phyloP scores from a whole-genome alignment of 345 rosid species.

The Camelina neglecta region DNA sequence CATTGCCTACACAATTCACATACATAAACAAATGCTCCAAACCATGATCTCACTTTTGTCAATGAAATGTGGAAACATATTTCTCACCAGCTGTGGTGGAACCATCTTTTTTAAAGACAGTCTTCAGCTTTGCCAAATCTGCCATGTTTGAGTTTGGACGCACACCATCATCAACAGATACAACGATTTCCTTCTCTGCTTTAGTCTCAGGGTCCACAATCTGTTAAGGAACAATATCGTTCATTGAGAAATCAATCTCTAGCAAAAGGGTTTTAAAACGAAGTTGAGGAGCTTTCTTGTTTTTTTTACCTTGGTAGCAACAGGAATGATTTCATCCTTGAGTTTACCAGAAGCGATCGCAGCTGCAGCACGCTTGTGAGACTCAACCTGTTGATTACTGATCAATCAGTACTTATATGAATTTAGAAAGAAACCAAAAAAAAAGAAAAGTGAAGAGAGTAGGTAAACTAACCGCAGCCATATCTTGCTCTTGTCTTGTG shows the following conservation, averaged over 20 bases:
- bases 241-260: conserved; percentile 13
- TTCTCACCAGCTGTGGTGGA: conserved; percentile 88
- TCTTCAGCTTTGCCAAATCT: conserved; percentile 78
- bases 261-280: background rate
- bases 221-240: conserved; percentile 46
- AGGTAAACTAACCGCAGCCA: conserved; percentile 83
- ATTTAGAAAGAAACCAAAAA: conserved; percentile 12
- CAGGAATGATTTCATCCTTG: conserved; percentile 86
- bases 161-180: conserved; percentile 85
- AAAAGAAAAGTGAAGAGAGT: background rate
- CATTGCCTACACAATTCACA: conserved; percentile 60
- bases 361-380: conserved; percentile 93
- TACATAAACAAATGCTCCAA: conserved; percentile 5
- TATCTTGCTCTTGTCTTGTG: conserved; percentile 88
- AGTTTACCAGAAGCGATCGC: conserved; percentile 90
- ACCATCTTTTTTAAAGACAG: conserved; percentile 83
- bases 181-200: conserved; percentile 64
- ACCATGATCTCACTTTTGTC: background rate
- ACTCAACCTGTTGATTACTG: conserved; percentile 65
- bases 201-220: conserved; percentile 85
- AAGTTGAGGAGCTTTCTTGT: background rate
- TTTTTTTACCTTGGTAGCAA: conserved; percentile 70
- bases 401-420: conserved; percentile 22
- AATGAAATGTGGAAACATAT: conserved; percentile 10
- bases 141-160: conserved; percentile 68